phyloP scores from a whole-genome alignment of 2,329 filamentous ascomycete genomes.

The Neofusicoccum laricinum region DNA sequence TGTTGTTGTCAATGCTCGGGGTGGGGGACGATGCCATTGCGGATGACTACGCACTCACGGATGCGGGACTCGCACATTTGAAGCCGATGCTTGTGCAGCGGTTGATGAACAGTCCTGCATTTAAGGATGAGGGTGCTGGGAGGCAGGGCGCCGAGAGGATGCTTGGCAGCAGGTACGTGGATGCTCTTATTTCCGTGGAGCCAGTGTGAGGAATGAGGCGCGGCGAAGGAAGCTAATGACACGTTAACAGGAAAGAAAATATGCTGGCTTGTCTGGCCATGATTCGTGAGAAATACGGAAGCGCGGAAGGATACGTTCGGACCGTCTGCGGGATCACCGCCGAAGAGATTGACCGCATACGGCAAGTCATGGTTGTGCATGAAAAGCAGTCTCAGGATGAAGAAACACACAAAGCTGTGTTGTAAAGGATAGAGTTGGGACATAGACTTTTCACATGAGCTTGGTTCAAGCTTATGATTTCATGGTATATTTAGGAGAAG shows the following conservation, averaged over 20 bases:
- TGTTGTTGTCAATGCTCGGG: constrained; percentile 63
- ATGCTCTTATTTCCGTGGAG: constrained; percentile 31
- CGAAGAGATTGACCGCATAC: constrained; percentile 53
- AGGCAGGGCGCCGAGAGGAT: constrained; percentile 21
- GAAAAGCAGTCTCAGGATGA: neutral
- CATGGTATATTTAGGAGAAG: too few relatives aligned
- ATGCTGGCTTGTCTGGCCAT: constrained; percentile 53
- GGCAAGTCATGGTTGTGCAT: neutral
- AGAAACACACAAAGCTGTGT: neutral
- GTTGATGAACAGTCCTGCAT: constrained; percentile 46
- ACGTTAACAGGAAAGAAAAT: constrained; percentile 32
- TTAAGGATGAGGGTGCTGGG: constrained; percentile 31
- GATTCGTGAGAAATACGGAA: constrained; percentile 60
- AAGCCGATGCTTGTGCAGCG: constrained; percentile 35
- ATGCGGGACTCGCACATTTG: constrained; percentile 46
- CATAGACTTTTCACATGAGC: too few relatives aligned
- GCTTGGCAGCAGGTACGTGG: constrained; percentile 35
- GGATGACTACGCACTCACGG: constrained; percentile 66
- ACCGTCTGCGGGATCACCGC: constrained; percentile 57
- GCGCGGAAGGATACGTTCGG: constrained; percentile 62
- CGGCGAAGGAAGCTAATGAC: constrained; percentile 26
- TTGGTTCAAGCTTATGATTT: too few relatives aligned
- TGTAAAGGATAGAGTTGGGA: neutral
- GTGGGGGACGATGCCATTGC: constrained; percentile 58
- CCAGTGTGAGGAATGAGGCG: neutral